Percentiles rank a stretch among this genome's conserved stretches.
Evolutionary conservation across 371 early-diverging fungal species (phyloP).

Genomic region (Nematocida minor): DNA sequence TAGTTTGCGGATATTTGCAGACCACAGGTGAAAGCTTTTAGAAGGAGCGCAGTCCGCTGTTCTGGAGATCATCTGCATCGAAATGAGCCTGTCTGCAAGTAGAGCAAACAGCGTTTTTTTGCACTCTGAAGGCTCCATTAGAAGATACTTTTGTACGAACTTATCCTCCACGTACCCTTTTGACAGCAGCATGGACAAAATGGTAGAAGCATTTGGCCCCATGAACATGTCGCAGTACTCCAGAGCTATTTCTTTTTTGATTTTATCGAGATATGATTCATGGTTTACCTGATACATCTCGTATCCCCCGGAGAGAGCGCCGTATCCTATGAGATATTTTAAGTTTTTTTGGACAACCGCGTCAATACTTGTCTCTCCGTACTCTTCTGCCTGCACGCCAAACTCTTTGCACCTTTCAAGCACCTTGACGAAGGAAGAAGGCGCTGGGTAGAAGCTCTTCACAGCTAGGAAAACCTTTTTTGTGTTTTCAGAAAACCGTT

Average conservation of each 20-base stretch:
- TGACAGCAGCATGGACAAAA: constrained; percentile 20
- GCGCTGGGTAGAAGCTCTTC: not conserved
- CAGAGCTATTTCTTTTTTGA: not conserved
- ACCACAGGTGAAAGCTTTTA: constrained; percentile 46
- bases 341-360: not conserved
- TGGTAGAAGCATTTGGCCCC: not conserved
- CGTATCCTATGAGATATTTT: constrained; percentile 26
- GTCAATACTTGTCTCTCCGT: not conserved
- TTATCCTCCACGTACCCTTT: constrained; percentile 36
- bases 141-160: constrained; percentile 42
- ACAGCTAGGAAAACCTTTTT: not conserved
- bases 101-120: constrained; percentile 33
- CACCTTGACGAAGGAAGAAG: not conserved
- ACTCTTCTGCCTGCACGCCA: not conserved
- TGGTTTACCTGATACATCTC: constrained; percentile 39
- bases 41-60: constrained; percentile 35
- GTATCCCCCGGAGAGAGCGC: constrained; percentile 16
- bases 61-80: constrained; percentile 35
- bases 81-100: constrained; percentile 7
- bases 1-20: not conserved
- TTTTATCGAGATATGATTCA: not conserved
- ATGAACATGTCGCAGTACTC: constrained; percentile 24
- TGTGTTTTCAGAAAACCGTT: not conserved
- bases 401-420: not conserved
- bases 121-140: constrained; percentile 16